Evolutionary conservation across 495 filamentous ascomycete genomes (phyloP).

Genomic region (Pyrenopolyporus hunteri): DNA sequence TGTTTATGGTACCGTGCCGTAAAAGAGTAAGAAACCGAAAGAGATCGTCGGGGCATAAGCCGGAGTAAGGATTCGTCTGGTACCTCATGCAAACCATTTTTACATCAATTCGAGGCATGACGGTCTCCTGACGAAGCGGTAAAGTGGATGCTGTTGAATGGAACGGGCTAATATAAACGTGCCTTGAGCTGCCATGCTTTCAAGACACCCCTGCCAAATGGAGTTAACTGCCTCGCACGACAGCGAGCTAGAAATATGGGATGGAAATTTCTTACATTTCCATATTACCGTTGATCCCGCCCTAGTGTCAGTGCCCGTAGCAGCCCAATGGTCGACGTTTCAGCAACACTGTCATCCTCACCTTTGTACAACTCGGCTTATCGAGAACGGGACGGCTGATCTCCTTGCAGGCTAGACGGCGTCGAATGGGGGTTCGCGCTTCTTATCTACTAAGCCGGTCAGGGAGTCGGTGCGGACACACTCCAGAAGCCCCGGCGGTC

Average conservation of each 20-base stretch:
- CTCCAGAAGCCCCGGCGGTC: constrained; percentile 6
- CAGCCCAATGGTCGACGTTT: constrained; percentile 26
- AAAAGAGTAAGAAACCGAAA: background rate
- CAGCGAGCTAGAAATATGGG: constrained; percentile 32
- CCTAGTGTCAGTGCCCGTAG: constrained; percentile 7
- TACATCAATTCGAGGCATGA: constrained; percentile 27
- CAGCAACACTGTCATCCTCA: constrained; percentile 21
- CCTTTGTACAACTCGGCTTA: constrained; percentile 16
- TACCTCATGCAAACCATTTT: constrained; percentile 18
- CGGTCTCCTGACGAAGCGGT: constrained; percentile 26
- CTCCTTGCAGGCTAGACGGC: constrained; percentile 19
- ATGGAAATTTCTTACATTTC: constrained; percentile 30
- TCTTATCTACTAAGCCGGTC: constrained; percentile 34
- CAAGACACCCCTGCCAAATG: constrained; percentile 23
- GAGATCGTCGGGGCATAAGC: background rate
- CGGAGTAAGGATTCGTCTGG: constrained; percentile 1
- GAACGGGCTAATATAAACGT: constrained; percentile 33
- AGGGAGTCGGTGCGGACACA: constrained; percentile 18
- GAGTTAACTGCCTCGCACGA: constrained; percentile 25
- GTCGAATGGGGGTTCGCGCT: constrained; percentile 30
- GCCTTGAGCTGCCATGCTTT: constrained; percentile 13
- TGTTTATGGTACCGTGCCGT: constrained; percentile 12
- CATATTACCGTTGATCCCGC: constrained; percentile 27
- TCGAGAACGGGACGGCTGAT: constrained; percentile 19
- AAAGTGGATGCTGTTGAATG: constrained; percentile 33